These are phyloP conservation scores for Asterophora parasitica DNA, from an alignment of 768 basidiomycete species.

Conservation along the genomic window DNA sequence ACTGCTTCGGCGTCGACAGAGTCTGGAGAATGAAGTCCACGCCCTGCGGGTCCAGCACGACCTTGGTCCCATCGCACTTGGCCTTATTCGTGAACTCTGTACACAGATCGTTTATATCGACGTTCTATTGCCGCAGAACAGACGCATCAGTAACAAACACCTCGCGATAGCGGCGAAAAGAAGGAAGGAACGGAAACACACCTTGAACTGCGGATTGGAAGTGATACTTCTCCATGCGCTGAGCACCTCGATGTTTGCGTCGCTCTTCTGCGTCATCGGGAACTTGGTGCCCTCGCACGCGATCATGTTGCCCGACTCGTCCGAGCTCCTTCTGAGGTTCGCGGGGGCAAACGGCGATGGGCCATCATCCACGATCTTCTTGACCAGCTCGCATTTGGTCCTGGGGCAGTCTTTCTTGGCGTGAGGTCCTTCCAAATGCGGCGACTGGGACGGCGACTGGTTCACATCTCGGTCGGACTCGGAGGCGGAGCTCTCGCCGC, in stretches of 20 bases:
- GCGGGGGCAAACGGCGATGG: constrained; percentile 52
- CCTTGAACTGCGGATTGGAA: constrained; percentile 72
- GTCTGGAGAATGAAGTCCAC: constrained; percentile 44
- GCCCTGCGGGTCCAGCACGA: constrained; percentile 62
- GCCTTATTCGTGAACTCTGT: constrained; percentile 78
- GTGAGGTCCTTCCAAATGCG: no score
- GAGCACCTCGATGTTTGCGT: constrained; percentile 72
- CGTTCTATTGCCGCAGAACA: constrained; percentile 39
- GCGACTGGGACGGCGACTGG: no score
- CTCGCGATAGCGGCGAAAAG: background rate
- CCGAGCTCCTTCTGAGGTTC: constrained; percentile 39
- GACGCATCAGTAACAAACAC: no score
- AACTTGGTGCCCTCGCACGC: constrained; percentile 64
- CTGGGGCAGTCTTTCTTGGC: constrained; percentile 39
- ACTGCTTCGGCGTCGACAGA: constrained; percentile 24
- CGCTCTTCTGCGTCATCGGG: constrained; percentile 63
- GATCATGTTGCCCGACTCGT: constrained; percentile 49
- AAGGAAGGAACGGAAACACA: constrained; percentile 27
- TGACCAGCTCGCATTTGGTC: constrained; percentile 48
- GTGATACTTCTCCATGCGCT: constrained; percentile 78
- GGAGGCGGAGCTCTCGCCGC: constrained; percentile 26
- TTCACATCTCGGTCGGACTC: constrained; percentile 20
- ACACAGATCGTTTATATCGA: constrained; percentile 77
- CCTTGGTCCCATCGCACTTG: constrained; percentile 78
- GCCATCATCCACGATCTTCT: constrained; percentile 41